These are phyloP conservation scores for Podaxis pistillaris DNA, from an alignment of 768 basidiomycete genomes.

Conservation along the genomic window DNA sequence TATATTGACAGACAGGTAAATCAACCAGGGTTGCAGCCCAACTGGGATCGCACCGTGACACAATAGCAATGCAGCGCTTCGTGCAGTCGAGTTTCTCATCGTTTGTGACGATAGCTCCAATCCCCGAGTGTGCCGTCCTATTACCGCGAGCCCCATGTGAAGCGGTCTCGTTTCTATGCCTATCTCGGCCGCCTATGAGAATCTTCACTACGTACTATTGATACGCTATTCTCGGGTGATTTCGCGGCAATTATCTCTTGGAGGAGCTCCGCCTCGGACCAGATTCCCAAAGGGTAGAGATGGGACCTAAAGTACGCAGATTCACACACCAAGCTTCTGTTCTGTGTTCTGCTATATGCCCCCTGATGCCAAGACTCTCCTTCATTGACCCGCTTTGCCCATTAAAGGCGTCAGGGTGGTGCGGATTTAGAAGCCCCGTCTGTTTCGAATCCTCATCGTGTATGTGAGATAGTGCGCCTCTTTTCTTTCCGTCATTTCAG, in stretches of 20 bases:
- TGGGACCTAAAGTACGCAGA: neutral
- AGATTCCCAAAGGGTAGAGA: neutral
- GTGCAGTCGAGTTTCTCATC: neutral
- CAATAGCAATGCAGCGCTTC: neutral
- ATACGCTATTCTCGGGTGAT: neutral
- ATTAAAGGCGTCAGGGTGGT: neutral
- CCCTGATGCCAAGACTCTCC: neutral
- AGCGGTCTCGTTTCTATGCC: neutral
- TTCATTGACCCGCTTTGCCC: neutral
- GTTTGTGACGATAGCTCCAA: neutral
- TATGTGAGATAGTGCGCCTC: neutral
- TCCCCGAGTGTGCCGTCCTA: neutral
- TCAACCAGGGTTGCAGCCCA: neutral
- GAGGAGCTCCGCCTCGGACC: neutral
- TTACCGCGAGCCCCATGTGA: neutral
- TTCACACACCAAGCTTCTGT: neutral
- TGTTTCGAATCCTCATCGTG: neutral
- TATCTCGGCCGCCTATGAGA: neutral
- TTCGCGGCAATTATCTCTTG: neutral
- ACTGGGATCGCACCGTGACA: neutral
- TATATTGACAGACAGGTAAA: too few species aligned
- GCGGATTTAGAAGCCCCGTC: conserved; percentile 2
- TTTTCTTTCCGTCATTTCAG: neutral
- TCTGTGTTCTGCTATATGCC: neutral
- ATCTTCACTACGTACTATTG: neutral